Base-by-base conservation (phyloP, 768 basidiomycete genomes). In the Crepidotus variabilis region DNA sequence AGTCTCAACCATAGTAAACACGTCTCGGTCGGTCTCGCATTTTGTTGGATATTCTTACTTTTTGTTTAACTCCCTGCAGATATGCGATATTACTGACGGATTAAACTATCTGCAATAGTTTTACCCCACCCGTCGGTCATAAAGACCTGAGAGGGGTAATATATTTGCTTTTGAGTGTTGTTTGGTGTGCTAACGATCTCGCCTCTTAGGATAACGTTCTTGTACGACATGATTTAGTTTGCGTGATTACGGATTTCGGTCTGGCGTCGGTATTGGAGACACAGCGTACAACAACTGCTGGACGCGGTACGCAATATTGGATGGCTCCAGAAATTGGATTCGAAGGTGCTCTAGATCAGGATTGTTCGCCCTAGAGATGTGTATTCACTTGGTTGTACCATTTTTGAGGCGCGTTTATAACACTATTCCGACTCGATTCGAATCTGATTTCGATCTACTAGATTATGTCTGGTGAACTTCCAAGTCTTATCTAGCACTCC, bases 91-190 rank as follows among this genome's bases (percentile, higher is more conserved):
- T 33, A 71, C 71, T 2, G 67, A 54, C 13, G 77, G 74, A 21
- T 56, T 77, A 18, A 64, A 65, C 36, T 75, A 78, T 51, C 58
- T 78, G n/a, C 28, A 77, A 78, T 50, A 58, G 54, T 14, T 69
- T 69, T 54, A 61, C 66, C 49, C 77, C 77, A 20, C 75, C 73
- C 6, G 66, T 78, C n/a, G 62, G 71, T 22, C 77, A 78, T 33
- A 72, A 71, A 45, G 77, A 78, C 55, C 63, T 78, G 45, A 76
- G 75, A 63, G 69, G 72, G 6, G 75, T 76, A 60, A 43, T 69
- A 24, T n/a, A 8, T 9, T 18, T 32, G 6, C 23, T 21, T 18
- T 16, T 8, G n/a, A 22, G n/a, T 24, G 33, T 14, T 23, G 39
- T 39, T 16, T 47, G 6, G 9, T n/a, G 11, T 0, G 39, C 24